phyloP scores from a whole-genome alignment of 2,329 filamentous ascomycete species.

The Fonsecaea pugnacius region DNA sequence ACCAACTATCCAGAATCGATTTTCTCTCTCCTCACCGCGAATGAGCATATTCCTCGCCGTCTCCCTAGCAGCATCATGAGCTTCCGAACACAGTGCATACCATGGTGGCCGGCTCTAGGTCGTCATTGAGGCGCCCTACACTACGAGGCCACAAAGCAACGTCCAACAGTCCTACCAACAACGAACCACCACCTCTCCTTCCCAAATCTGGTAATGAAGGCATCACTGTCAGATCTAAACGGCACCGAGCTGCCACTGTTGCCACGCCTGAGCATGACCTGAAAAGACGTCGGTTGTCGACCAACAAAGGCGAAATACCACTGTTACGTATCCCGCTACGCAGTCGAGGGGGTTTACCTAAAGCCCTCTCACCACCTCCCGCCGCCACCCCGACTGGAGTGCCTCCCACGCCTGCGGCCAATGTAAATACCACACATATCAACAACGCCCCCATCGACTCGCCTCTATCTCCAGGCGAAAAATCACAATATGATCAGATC shows the following conservation, averaged over 20 bases:
- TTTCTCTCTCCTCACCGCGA: conserved; percentile 18
- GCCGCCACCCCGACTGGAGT: conserved; percentile 15
- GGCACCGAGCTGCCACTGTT: conserved; percentile 29
- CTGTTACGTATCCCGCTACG: conserved; percentile 37
- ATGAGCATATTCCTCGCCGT: conserved; percentile 13
- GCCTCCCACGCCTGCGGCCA: conserved; percentile 21
- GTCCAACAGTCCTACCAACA: conserved; percentile 35
- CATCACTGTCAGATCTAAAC: conserved; percentile 31
- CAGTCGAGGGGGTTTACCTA: conserved; percentile 30
- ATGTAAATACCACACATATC: conserved; percentile 14
- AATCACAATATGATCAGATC: conserved; percentile 39
- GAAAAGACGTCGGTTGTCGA: conserved; percentile 36
- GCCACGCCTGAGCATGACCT: conserved; percentile 28
- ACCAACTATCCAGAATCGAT: conserved; percentile 16
- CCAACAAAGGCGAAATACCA: conserved; percentile 27
- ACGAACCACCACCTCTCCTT: conserved; percentile 33
- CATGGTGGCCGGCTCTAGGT: conserved; percentile 41
- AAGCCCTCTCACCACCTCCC: conserved; percentile 22
- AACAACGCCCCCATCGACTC: conserved; percentile 28
- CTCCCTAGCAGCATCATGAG: conserved; percentile 35
- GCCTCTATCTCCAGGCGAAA: conserved; percentile 23
- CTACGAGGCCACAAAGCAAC: conserved; percentile 34
- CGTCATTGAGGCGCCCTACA: conserved; percentile 39
- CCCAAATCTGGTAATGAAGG: conserved; percentile 25
- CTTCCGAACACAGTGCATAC: conserved; percentile 32